Percentiles rank a stretch among this genome's conserved stretches.
Conservation (phyloP, 441 rosid species). For the Daphne laureola region DNA sequence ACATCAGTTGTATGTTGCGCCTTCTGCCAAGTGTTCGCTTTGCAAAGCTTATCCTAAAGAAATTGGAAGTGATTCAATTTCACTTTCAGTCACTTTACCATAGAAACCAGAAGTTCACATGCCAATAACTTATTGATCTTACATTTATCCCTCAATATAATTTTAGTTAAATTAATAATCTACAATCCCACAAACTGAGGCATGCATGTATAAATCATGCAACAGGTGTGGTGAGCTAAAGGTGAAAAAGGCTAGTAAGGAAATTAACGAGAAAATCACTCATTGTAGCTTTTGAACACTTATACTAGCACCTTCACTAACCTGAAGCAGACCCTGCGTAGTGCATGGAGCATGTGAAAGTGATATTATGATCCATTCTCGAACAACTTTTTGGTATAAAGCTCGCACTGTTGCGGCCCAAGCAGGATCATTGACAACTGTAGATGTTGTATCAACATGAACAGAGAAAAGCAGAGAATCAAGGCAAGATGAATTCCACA, state of each 20-base stretch:
- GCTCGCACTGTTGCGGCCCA: conserved; percentile 74
- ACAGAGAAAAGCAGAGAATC: conserved; percentile 81
- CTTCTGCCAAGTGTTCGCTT: conserved; percentile 97
- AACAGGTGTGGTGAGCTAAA: conserved; percentile 5
- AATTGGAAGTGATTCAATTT: conserved; percentile 2
- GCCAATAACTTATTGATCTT: too few species aligned
- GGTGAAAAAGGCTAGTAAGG: not conserved
- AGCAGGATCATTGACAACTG: conserved; percentile 81
- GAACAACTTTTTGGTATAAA: conserved; percentile 74
- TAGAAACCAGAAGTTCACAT: too few species aligned
- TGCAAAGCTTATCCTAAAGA: conserved; percentile 86
- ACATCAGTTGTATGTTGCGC: conserved; percentile 83
- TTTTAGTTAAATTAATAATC: too few species aligned
- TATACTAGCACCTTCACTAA: conserved; percentile 17
- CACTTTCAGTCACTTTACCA: too few species aligned
- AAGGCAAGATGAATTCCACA: conserved; percentile 95
- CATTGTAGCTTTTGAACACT: not conserved
- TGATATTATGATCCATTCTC: conserved; percentile 88
- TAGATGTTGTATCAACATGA: conserved; percentile 49
- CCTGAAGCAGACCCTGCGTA: conserved; percentile 99
- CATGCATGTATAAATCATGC: not conserved
- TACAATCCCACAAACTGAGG: too few species aligned
- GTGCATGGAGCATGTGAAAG: conserved; percentile 98
- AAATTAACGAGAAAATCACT: too few species aligned
- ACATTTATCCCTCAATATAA: too few species aligned